Percentiles rank a stretch among this genome's conserved stretches.
Evolutionary conservation across 768 basidiomycete species (phyloP).

Genomic region (Tephrocybe sp.): DNA sequence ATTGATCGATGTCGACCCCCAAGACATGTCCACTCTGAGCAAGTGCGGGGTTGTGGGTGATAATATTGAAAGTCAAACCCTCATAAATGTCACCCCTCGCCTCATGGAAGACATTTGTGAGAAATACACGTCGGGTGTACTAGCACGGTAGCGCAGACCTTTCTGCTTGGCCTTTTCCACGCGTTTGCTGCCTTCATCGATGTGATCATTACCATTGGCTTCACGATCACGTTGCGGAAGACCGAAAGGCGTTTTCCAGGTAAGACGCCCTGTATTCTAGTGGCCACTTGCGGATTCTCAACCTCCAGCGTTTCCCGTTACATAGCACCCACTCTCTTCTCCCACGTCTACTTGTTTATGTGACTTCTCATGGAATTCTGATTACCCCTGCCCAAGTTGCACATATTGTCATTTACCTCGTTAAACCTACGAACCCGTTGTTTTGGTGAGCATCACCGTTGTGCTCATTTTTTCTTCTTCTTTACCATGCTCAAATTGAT

Average conservation of each 20-base stretch:
- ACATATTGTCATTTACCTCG: slow-evolving; percentile 12
- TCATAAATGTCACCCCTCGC: too few relatives aligned
- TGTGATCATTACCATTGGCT: slow-evolving; percentile 5
- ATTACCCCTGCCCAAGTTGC: slow-evolving; percentile 7
- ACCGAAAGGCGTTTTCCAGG: background rate
- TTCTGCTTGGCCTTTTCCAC: slow-evolving; percentile 3
- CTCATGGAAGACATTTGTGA: too few relatives aligned
- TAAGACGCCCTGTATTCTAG: background rate
- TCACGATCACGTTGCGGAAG: background rate
- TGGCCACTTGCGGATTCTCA: background rate
- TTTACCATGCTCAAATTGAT: background rate
- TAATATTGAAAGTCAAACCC: too few relatives aligned
- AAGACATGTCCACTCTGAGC: too few relatives aligned
- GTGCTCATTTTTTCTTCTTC: background rate
- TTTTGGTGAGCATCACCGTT: background rate
- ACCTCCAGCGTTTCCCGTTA: too few relatives aligned
- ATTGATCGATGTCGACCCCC: too few relatives aligned
- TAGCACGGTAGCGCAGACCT: background rate
- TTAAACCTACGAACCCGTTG: background rate
- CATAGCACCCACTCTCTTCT: slow-evolving; percentile 7
- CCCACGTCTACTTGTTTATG: slow-evolving; percentile 8
- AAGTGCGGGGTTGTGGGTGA: too few relatives aligned
- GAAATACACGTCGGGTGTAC: too few relatives aligned
- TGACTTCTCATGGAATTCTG: slow-evolving; percentile 9
- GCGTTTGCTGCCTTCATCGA: slow-evolving; percentile 3